phyloP scores from a whole-genome alignment of 2,329 filamentous ascomycete genomes.

The Verticillium nubilum region DNA sequence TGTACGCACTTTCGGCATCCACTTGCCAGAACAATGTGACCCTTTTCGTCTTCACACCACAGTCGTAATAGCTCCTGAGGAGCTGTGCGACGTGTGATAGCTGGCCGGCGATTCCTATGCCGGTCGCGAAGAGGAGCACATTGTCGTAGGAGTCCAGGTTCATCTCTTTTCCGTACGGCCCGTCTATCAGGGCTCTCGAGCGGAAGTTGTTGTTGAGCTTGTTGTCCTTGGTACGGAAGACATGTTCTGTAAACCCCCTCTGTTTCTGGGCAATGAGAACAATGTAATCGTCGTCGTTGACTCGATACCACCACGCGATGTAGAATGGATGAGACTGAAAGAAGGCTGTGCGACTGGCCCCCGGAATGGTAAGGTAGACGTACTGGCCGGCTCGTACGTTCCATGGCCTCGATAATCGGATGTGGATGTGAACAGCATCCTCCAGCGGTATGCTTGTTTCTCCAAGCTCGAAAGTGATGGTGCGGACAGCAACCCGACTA shows the following conservation, averaged over 20 bases:
- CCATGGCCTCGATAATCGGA: background rate
- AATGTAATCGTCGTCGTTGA: background rate
- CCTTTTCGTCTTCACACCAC: background rate
- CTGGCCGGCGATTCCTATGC: background rate
- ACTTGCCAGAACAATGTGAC: background rate
- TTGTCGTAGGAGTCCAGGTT: background rate
- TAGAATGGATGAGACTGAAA: background rate
- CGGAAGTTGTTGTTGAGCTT: too few species aligned
- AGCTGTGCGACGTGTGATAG: background rate
- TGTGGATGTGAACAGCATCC: background rate
- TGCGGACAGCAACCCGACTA: background rate
- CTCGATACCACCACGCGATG: background rate
- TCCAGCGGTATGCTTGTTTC: background rate
- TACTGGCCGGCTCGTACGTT: background rate
- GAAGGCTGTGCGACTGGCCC: background rate
- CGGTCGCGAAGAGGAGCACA: background rate
- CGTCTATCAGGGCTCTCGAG: background rate
- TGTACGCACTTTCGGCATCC: background rate
- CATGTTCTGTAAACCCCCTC: too few species aligned
- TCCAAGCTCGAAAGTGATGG: background rate
- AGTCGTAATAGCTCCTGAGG: background rate
- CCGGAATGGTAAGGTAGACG: background rate
- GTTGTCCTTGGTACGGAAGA: too few species aligned
- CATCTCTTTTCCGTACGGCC: background rate
- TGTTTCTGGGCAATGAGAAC: background rate